These are phyloP conservation scores for Zanthoxylum bungeanum DNA, from an alignment of 345 rosid species.

Conservation along the genomic window DNA sequence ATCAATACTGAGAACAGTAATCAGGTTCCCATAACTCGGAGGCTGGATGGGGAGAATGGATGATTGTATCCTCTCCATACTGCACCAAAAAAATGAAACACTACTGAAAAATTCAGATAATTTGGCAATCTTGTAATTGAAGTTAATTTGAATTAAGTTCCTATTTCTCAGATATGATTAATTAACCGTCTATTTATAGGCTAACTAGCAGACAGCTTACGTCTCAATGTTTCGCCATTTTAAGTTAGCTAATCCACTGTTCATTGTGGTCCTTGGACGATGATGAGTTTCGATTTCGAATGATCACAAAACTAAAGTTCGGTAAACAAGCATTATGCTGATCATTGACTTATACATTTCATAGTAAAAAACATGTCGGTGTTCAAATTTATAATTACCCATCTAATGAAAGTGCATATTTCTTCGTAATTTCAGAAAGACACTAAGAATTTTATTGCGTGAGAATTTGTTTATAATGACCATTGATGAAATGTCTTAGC, in stretches of 20 bases:
- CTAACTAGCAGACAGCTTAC: neutral
- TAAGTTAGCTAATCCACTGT: neutral
- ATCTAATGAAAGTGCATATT: neutral
- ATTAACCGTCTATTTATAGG: neutral
- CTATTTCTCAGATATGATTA: neutral
- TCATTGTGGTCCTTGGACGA: neutral
- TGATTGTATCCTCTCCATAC: slow-evolving; percentile 3
- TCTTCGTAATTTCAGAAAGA: neutral
- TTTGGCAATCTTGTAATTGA: neutral
- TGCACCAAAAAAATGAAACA: too few species aligned
- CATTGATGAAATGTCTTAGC: neutral
- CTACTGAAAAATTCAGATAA: neutral
- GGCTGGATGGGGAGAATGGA: slow-evolving; percentile 11
- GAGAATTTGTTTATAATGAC: neutral
- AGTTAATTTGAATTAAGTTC: neutral
- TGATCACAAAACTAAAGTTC: neutral
- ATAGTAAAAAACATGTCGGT: too few species aligned
- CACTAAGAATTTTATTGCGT: neutral
- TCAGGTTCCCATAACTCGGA: slow-evolving; percentile 30
- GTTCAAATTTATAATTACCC: too few species aligned
- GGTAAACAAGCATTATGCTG: neutral
- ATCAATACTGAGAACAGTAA: slow-evolving; percentile 46
- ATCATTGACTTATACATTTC: neutral
- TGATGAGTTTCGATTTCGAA: too few species aligned
- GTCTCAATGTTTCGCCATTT: too few species aligned